Base-by-base conservation (phyloP, 1,139 yeast genomes). In the Debaryomyces fabryi region DNA sequence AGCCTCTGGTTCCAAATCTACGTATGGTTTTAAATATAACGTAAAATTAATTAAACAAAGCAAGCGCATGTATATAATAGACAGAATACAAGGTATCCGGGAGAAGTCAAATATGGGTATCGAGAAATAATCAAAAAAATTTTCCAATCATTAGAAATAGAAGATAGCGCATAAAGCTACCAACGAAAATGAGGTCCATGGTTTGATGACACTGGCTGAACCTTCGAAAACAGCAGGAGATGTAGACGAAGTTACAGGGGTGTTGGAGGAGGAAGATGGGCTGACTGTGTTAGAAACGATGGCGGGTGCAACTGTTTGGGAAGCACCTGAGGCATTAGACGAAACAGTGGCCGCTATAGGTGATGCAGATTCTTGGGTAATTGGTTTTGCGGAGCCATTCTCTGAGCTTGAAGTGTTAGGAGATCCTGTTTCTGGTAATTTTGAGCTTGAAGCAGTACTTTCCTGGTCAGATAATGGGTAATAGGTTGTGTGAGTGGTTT, bases 201-300 rank as follows among this genome's bases (percentile, higher is more conserved):
- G 15, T n/a, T 35, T 20, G 4, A 16, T 18, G 15, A 8, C n/a
- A n/a, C 6, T 20, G 4, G 38, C 38, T 5, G 23, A 35, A 35
- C 38, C 38, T 35, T 35, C 38, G 15, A 16, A 35, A 4, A 35
- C 27, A 20, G 38, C 38, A 7, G 50, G 25, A 30, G 50, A 33
- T 3, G 35, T 21, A 32, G 39, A 35, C 2, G 25, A 20, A 35
- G 6, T 21, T 9, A 13, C 20, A 10, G 10, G 10, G 13, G 25
- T n/a, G 7, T 55, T 32, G 30, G 45, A 52, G 44, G 63, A 45
- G 45, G 62, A 45, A 43, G 50, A 52, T 48, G 55, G 46, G 50
- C 57, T 23, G 49, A 59, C 44, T 44, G 55, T 37, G 42, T 53
- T 43, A 49, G 57, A 27, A 24, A 27, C 53, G 45, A 62, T 46